Conservation (phyloP, 805 yeast species). For the Tetrapisispora taiwanensis region DNA sequence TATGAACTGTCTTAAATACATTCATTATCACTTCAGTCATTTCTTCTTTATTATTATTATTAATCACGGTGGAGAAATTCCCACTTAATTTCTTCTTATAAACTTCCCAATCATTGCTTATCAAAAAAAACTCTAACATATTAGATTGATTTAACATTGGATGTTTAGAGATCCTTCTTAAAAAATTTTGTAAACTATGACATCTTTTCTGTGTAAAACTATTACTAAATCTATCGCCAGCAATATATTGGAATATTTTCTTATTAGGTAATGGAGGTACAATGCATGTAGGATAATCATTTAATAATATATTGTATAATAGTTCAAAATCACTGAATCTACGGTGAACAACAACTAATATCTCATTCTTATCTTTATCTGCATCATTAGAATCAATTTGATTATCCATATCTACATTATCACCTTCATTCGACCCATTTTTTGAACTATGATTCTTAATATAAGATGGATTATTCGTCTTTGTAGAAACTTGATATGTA, state of each 20-base stretch:
- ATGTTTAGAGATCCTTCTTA: constrained; percentile 64
- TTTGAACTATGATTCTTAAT: constrained; percentile 10
- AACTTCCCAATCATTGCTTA: constrained; percentile 28
- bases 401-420: not conserved
- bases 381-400: not conserved
- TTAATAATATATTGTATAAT: constrained; percentile 59
- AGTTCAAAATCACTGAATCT: constrained; percentile 82
- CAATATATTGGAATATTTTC: constrained; percentile 79
- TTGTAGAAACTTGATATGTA: constrained; percentile 27
- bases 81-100: constrained; percentile 23
- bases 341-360: constrained; percentile 33
- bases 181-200: constrained; percentile 65
- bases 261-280: constrained; percentile 94
- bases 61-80: constrained; percentile 3
- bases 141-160: constrained; percentile 61
- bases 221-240: constrained; percentile 83
- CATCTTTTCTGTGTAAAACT: constrained; percentile 80
- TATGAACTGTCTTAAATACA: constrained; percentile 70
- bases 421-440: not conserved
- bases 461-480: constrained; percentile 22
- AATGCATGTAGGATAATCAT: constrained; percentile 75
- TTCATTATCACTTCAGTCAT: constrained; percentile 89
- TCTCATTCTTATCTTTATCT: not conserved
- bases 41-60: constrained; percentile 39
- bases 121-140: constrained; percentile 32